Evolutionary conservation across 2,329 filamentous ascomycete genomes (phyloP).

Genomic region (Raffaelea albimanens): DNA sequence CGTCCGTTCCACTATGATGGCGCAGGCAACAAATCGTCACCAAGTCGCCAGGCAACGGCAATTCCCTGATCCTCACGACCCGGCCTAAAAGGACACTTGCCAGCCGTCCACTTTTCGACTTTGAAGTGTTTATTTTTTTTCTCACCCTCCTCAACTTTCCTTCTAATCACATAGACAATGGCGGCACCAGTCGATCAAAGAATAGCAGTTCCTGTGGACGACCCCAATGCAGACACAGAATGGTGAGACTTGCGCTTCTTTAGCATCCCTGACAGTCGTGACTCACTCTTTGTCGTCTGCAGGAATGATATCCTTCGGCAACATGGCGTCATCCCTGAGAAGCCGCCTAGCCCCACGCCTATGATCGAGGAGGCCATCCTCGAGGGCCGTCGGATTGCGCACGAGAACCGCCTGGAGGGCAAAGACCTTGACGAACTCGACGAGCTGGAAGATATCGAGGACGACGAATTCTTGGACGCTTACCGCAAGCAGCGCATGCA

Average conservation of each 20-base stretch:
- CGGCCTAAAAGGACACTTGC: not conserved
- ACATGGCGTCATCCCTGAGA: slow-evolving; percentile 95
- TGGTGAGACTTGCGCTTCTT: slow-evolving; percentile 52
- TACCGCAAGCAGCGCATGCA: slow-evolving; percentile 83
- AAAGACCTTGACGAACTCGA: slow-evolving; percentile 92
- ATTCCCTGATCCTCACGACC: slow-evolving; percentile 1
- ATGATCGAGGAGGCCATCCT: slow-evolving; percentile 91
- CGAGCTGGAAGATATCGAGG: slow-evolving; percentile 90
- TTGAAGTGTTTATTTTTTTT: not conserved
- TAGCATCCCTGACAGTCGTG: not conserved
- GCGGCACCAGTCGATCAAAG: slow-evolving; percentile 54
- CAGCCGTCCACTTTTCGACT: not conserved
- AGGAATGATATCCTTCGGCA: slow-evolving; percentile 99
- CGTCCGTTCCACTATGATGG: too few species aligned
- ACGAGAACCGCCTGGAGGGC: slow-evolving; percentile 87
- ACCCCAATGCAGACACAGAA: slow-evolving; percentile 96
- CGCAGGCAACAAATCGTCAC: not conserved
- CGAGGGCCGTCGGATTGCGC: slow-evolving; percentile 71
- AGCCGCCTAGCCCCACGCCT: slow-evolving; percentile 87
- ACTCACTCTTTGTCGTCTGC: slow-evolving; percentile 1
- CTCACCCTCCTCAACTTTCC: too few species aligned
- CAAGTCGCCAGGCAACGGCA: not conserved
- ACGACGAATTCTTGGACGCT: slow-evolving; percentile 79
- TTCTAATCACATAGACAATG: slow-evolving; percentile 28
- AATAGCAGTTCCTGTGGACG: slow-evolving; percentile 76